Conservation (phyloP, 2,329 filamentous ascomycete species). For the Shiraia bambusicola region DNA sequence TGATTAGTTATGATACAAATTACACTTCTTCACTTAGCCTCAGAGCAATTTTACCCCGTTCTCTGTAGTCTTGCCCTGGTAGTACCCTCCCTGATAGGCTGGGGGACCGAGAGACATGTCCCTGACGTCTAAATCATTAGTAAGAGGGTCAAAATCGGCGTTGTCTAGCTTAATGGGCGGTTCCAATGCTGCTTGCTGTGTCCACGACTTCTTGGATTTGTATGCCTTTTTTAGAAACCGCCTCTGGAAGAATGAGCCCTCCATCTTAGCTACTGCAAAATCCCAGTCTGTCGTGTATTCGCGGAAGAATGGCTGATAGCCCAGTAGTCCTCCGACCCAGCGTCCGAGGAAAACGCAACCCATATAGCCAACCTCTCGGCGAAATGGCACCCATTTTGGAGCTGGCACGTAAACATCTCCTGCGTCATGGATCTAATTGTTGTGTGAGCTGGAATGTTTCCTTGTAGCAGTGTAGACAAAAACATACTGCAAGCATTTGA, state of each 20-base stretch:
- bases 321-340: constrained; percentile 44
- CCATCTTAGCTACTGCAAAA: constrained; percentile 9
- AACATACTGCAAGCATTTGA: constrained; percentile 36
- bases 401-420: constrained; percentile 43
- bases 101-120: constrained; percentile 2
- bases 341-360: constrained; percentile 42
- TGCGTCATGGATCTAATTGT: constrained; percentile 44
- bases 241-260: constrained; percentile 8
- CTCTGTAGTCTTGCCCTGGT: background rate
- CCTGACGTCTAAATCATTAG: constrained; percentile 3
- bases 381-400: constrained; percentile 45
- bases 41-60: background rate
- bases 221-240: constrained; percentile 4
- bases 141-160: constrained; percentile 5
- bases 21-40: background rate
- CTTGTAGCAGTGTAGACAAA: background rate
- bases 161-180: constrained; percentile 3
- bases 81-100: constrained; percentile 5
- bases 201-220: constrained; percentile 4
- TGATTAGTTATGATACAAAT: no score
- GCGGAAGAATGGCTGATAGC: constrained; percentile 43
- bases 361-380: constrained; percentile 25
- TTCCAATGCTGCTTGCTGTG: constrained; percentile 4
- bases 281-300: constrained; percentile 46
- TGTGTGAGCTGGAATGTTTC: constrained; percentile 4